Conservation (phyloP, 1,284 basidiomycete species). For the Meira nashicola region DNA sequence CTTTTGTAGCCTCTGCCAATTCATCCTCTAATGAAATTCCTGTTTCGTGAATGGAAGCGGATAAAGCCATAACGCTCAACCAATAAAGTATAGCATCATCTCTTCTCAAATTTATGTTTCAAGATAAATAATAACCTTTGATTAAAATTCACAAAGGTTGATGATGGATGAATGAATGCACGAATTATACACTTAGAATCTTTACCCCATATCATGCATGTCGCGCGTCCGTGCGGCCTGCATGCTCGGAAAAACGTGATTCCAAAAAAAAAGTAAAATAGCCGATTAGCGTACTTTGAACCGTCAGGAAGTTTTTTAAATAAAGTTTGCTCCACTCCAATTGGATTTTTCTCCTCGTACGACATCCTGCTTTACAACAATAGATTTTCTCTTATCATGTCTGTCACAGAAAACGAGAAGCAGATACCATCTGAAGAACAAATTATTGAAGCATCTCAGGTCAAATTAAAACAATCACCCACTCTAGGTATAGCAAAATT, state of each 20-base stretch:
- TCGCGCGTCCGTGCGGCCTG: no score
- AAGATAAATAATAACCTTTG: no score
- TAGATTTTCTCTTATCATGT: no score
- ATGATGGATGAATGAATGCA: no score
- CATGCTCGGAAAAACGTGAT: no score
- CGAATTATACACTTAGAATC: no score
- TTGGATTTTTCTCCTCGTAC: background rate
- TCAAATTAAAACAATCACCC: background rate
- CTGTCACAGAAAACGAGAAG: background rate
- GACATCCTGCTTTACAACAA: background rate
- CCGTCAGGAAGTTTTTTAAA: background rate
- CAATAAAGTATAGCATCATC: no score
- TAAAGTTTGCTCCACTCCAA: background rate
- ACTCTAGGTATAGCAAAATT: conserved; percentile 19
- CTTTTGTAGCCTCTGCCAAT: conserved; percentile 26
- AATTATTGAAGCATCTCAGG: background rate
- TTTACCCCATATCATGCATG: no score
- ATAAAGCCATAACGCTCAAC: no score
- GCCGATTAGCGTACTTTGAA: background rate
- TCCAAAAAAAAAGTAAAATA: no score
- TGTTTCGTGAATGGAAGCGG: background rate
- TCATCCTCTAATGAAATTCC: conserved; percentile 20
- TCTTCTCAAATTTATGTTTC: no score
- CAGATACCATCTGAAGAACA: background rate
- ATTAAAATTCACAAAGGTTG: no score